Evolutionary conservation across 129 eudicot genomes (phyloP), one percentile per base, ranked within the genome.

Genomic region (Flaveria ramosissima): DNA sequence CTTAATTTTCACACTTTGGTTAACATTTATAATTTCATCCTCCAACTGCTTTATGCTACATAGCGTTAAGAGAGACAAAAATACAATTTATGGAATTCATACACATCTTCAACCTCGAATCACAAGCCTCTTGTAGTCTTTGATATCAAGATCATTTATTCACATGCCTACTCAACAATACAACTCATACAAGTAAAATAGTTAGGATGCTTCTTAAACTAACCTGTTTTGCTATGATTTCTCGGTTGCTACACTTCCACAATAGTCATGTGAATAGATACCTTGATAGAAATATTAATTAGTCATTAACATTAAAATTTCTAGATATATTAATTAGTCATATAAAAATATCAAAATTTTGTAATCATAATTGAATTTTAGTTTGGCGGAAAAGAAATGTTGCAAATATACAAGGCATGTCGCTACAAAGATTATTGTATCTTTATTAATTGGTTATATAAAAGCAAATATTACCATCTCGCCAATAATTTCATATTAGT

Each of bases 161-260:
- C 20, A 69, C 68, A 56, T 20, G 57, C 60, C 26, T 77, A 68
- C 72, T 60, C 75, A 69, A 42, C 11, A 27, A 3, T 61, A 32
- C 48, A 45, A 45, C 48, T 45, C 50, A 45, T 9, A 45, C 2
- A 30, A 42, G 65, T 20, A 8, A 59, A 60, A 60, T 47, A 47
- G 71, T 70, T 70, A 59, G 51, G 77, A 45, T 46, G 82, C 70
- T 55, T 43, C 17, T 69, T 69, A 45, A 57, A 78, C 32, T 57
- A 63, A 30, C 71, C 7, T 63, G 63, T 65, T 45, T 69, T 57
- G 2, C 21, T 61, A 59, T 42, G 69, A 4, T 73, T 15, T 32
- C 42, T 73, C 4, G 24, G 39, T 73, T 14, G 41, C 21, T 3
- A 68, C 2, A 75, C 41, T 60, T 60, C 19, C 24, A 57, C 12